Evolutionary conservation across 176 grass and related monocot species (phyloP), one percentile per base, ranked within the genome.

Genomic region (Poa pratensis): DNA sequence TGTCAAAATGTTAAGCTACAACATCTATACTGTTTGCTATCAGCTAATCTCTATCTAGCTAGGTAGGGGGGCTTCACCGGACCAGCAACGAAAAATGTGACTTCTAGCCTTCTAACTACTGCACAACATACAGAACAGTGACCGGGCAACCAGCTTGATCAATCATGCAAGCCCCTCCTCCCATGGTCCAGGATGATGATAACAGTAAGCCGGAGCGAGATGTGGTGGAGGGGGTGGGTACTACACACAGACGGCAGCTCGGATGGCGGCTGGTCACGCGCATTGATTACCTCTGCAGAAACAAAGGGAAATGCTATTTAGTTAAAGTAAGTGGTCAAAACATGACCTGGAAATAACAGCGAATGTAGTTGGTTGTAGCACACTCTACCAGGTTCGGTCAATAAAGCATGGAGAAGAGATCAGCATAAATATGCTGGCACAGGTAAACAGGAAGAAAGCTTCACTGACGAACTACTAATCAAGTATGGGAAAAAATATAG

Each of bases 281-380:
- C 18, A 7, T 77, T 76, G 50, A 73, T 82, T 45, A 55, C 77
- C 46, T 85, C 82, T 91, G 90, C 82, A 88, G 90, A 7, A 13
- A 1, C 62, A 69, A n/a, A 23, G 27, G 32, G 61, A 59, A 67
- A 40, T 3, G 32, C 4, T 3, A 45, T 50, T 61, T n/a, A 30
- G 14, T 64, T 30, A 2, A 39, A 61, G 39, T 15, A 9, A 55
- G 18, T 48, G 48, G 48, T 57, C 12, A 82, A 66, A 82, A 66
- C 18, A 53, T 68, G 57, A 58, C 14, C 34, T 75, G 27, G 20
- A n/a, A 1, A 83, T 17, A 61, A 5, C 17, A 59, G 8, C 22
- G 20, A 59, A 59, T 10, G n/a, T 22, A 57, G 5, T 3, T n/a
- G 7, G 7, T 57, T 57, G 19, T 5, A 9, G 40, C 34, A 23